Conservation (phyloP, 306 rosid genomes). For the Hippophae rhamnoides region DNA sequence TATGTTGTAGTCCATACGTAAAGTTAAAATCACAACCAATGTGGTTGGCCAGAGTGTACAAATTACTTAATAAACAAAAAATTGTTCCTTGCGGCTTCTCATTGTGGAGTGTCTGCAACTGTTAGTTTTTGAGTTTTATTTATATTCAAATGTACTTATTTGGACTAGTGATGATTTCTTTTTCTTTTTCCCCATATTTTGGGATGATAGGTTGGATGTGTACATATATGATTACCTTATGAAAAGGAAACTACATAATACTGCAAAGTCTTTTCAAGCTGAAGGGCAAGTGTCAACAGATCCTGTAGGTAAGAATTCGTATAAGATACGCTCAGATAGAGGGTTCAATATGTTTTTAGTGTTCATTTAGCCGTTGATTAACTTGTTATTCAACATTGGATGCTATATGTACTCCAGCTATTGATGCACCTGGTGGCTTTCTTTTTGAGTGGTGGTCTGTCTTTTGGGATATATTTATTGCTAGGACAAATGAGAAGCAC, state of each 20-base stretch:
- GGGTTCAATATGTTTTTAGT: background rate
- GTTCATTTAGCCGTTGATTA: background rate
- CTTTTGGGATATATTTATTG: constrained; percentile 62
- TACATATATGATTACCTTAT: constrained; percentile 55
- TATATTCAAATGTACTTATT: constrained; percentile 1
- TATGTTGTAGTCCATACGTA: no score
- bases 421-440: constrained; percentile 69
- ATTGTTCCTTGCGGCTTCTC: no score
- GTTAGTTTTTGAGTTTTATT: background rate
- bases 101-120: no score
- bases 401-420: constrained; percentile 34
- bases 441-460: constrained; percentile 94
- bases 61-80: no score
- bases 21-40: no score
- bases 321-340: background rate
- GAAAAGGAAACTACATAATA: constrained; percentile 53
- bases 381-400: constrained; percentile 9
- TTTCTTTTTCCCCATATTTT: background rate
- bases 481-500: constrained; percentile 44
- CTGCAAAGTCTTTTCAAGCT: constrained; percentile 60
- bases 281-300: constrained; percentile 48
- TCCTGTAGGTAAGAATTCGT: constrained; percentile 48
- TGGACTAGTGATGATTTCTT: constrained; percentile 7
- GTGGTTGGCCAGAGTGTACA: no score
- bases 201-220: constrained; percentile 56